Conservation (phyloP, 495 filamentous ascomycete species). For the Neurospora sp. region DNA sequence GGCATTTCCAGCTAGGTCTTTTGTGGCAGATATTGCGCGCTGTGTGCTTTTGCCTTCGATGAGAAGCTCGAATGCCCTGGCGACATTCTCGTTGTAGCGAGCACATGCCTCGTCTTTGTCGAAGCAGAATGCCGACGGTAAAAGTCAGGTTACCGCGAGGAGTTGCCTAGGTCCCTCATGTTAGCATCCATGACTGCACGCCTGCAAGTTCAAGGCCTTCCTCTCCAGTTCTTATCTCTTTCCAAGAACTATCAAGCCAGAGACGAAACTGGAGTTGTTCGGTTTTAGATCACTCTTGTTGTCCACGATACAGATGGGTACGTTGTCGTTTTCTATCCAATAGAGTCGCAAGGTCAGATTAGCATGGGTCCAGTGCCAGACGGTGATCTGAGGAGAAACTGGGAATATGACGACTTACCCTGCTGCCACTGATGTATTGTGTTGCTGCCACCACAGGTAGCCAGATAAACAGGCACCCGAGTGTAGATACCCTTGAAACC, state of each 20-base stretch:
- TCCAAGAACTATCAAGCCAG: neutral
- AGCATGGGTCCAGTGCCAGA: neutral
- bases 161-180: neutral
- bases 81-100: neutral
- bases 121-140: no score
- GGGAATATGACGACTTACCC: neutral
- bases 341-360: neutral
- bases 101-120: no score
- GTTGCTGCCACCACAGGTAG: conserved; percentile 39
- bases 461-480: conserved; percentile 52
- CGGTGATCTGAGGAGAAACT: neutral
- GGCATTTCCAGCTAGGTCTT: neutral
- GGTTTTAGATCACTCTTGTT: neutral
- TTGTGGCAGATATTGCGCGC: no score
- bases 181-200: neutral
- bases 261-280: neutral
- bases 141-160: no score
- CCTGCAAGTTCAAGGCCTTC: neutral
- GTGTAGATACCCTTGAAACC: conserved; percentile 82
- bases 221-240: neutral
- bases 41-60: no score
- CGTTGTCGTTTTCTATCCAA: neutral
- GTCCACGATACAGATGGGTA: neutral
- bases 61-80: neutral
- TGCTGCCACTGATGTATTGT: neutral